These are phyloP conservation scores for Ogataea haglerorum DNA, from an alignment of 805 yeast genomes.

Conservation along the genomic window DNA sequence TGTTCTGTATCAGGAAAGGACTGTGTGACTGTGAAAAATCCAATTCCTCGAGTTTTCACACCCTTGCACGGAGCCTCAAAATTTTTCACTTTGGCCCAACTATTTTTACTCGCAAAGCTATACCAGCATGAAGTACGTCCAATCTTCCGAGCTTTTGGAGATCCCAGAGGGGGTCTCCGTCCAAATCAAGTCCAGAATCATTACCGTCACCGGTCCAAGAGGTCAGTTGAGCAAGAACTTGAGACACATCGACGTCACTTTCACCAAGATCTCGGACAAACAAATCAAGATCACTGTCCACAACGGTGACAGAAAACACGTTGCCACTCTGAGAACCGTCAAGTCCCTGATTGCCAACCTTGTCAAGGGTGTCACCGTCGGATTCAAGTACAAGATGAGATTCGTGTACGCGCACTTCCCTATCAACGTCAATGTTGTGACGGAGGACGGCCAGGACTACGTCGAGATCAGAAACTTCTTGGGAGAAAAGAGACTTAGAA, in stretches of 20 bases:
- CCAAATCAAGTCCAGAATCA: conserved; percentile 83
- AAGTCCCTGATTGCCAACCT: conserved; percentile 91
- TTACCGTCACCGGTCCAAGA: conserved; percentile 96
- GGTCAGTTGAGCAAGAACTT: conserved; percentile 88
- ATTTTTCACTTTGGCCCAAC: conserved; percentile 5
- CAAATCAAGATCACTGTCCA: conserved; percentile 87
- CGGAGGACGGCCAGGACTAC: conserved; percentile 65
- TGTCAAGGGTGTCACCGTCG: conserved; percentile 98
- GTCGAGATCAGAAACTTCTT: conserved; percentile 99
- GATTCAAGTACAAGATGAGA: conserved; percentile 99
- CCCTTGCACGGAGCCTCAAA: conserved; percentile 14
- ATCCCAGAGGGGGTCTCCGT: conserved; percentile 93
- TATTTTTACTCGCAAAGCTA: conserved; percentile 2
- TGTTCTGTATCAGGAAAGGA: conserved; percentile 6
- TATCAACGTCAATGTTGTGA: conserved; percentile 91
- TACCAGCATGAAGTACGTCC: conserved; percentile 54
- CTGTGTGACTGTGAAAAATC: conserved; percentile 17
- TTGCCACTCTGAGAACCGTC: conserved; percentile 98
- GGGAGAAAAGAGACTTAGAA: conserved; percentile 98
- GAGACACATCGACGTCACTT: conserved; percentile 92
- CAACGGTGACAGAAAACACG: conserved; percentile 99
- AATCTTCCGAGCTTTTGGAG: conserved; percentile 54
- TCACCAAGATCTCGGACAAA: conserved; percentile 68
- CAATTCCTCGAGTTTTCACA: conserved; percentile 1
- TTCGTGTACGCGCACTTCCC: conserved; percentile 99